phyloP scores from a whole-genome alignment of 768 basidiomycete genomes.

The Hericium rajendrae region DNA sequence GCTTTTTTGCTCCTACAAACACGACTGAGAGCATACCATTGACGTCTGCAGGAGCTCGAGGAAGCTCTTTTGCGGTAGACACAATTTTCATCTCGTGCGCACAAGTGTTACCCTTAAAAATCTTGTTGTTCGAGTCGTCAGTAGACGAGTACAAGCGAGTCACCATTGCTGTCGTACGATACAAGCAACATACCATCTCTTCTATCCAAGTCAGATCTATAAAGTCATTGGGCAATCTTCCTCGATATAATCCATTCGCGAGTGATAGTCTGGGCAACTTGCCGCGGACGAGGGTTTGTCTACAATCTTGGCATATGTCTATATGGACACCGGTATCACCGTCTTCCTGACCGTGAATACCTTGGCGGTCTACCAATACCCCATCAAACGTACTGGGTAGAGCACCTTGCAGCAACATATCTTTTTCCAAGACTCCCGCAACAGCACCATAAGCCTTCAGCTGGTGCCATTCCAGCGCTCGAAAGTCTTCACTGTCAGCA shows the following conservation, averaged over 20 bases:
- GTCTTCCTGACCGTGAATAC: too few relatives aligned
- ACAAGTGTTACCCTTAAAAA: conserved; percentile 27
- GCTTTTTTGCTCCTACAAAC: conserved; percentile 21
- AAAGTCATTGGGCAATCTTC: conserved; percentile 15
- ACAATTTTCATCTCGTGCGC: conserved; percentile 25
- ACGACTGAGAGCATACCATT: conserved; percentile 19
- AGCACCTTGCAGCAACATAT: too few relatives aligned
- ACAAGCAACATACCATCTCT: conserved; percentile 18
- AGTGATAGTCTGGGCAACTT: neutral
- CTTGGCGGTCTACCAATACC: too few relatives aligned
- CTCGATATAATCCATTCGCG: neutral
- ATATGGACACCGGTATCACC: too few relatives aligned
- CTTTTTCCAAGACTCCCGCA: too few relatives aligned
- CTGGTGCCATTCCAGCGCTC: too few relatives aligned
- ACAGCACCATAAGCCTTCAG: too few relatives aligned
- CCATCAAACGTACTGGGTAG: too few relatives aligned
- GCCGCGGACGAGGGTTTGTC: too few relatives aligned
- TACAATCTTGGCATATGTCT: too few relatives aligned
- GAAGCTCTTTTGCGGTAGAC: conserved; percentile 20
- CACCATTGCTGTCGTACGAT: conserved; percentile 21
- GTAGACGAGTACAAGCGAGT: conserved; percentile 16
- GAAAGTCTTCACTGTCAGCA: too few relatives aligned
- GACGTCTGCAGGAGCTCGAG: conserved; percentile 19
- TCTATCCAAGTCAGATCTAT: conserved; percentile 10
- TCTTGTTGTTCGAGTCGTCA: conserved; percentile 17